Percentiles rank a stretch among this genome's conserved stretches.
Evolutionary conservation across 331 rosid genomes (phyloP).

Genomic region (Malus hybrid): DNA sequence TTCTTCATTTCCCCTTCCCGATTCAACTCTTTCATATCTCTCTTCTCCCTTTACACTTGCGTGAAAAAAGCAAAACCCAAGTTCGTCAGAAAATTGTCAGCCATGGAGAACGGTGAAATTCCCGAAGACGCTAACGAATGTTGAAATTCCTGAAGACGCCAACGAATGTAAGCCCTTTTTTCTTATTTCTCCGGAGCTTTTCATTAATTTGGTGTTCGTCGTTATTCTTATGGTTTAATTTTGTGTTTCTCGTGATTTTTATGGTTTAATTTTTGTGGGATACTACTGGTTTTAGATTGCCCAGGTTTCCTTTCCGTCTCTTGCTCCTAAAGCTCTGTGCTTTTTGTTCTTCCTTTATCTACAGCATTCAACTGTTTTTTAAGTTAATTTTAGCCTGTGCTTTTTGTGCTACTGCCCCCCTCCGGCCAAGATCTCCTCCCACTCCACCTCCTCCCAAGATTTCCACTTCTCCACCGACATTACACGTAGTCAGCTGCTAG

Average conservation of each 20-base stretch:
- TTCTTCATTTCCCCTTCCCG: not conserved
- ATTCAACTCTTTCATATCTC: not conserved
- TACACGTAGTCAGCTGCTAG: too few species aligned
- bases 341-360: not conserved
- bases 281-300: conserved; percentile 49
- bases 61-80: not conserved
- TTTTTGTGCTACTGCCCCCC: too few species aligned
- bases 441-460: too few species aligned
- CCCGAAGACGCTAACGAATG: conserved; percentile 79
- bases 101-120: conserved; percentile 69
- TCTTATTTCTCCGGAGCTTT: not conserved
- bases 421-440: too few species aligned
- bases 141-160: conserved; percentile 74
- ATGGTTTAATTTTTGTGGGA: not conserved
- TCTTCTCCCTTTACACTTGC: not conserved
- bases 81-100: not conserved
- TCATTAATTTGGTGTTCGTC: not conserved
- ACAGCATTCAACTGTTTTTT: not conserved
- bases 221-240: not conserved
- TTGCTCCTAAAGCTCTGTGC: not conserved
- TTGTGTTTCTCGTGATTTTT: not conserved
- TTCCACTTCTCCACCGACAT: too few species aligned
- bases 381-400: not conserved
- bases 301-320: conserved; percentile 44
- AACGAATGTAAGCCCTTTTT: conserved; percentile 58